Base-by-base conservation (phyloP, 768 basidiomycete genomes). In the Pulveroboletus sp. region DNA sequence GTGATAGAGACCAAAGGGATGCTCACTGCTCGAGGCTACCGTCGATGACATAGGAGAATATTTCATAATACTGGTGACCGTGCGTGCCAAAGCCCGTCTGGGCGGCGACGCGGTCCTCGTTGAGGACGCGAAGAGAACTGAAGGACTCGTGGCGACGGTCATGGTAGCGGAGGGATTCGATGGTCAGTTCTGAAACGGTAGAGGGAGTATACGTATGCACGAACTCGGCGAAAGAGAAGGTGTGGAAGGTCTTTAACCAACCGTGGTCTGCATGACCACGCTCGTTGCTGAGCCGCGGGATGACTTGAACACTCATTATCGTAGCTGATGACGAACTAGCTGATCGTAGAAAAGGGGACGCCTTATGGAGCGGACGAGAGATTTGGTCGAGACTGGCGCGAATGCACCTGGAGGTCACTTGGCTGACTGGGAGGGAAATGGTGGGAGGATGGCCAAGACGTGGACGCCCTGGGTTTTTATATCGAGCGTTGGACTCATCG, bases 241-340 rank as follows among this genome's bases (percentile, higher is more conserved):
- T 87, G 58, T 92, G 84, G 74, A 89, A 88, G 0, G 87, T 83
- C 74, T 91, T 92, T 46, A 93, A 72, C 90, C 90, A 93, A 24
- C 79, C 86, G 57, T 90, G 89, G 61, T 93, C 80, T 7, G 84
- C 86, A 42, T 85, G 70, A 3, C 86, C 89, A 17, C 88, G 76
- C 18, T 82, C 78, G 41, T 82, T 64, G 54, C 81, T 88, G 43
- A 67, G 74, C 47, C 88, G 78, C 14, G 76, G 74, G 40, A 72
- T 43, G 46, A 84, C 73, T 42, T 71, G 71, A 18, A 72, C 42
- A n/a, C 6, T 44, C 66, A 66, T 66, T 4, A 11, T 51, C 4
- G 28, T 9, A 32, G 51, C 36, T 40, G n/a, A n/a, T n/a, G n/a
- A n/a, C n/a, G n/a, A n/a, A n/a, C n/a, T n/a, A n/a, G n/a, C n/a